Evolutionary conservation across 495 filamentous ascomycete species (phyloP).

Genomic region (Penicillium simplicissimum): DNA sequence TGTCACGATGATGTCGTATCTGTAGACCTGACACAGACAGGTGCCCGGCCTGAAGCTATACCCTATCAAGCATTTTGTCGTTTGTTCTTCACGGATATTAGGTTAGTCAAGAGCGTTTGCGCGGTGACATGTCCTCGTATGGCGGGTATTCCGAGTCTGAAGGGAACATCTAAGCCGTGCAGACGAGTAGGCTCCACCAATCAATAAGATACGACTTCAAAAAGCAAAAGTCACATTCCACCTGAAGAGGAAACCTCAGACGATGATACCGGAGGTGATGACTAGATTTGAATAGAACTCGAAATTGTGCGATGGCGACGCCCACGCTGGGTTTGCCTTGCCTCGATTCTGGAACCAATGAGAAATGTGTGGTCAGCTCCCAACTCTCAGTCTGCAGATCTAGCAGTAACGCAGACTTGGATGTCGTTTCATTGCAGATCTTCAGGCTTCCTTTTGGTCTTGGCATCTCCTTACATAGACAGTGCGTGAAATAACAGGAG

Average conservation of each 20-base stretch:
- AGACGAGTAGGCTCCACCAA: background rate
- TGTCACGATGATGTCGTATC: constrained; percentile 3
- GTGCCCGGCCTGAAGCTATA: background rate
- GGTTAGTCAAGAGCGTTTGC: background rate
- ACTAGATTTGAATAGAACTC: background rate
- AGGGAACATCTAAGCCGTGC: background rate
- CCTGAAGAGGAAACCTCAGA: background rate
- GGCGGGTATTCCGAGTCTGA: background rate
- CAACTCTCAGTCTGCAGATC: background rate
- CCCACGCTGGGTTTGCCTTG: background rate
- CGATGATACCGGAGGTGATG: background rate
- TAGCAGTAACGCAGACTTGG: too few relatives aligned
- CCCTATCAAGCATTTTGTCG: background rate
- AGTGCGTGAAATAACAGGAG: background rate
- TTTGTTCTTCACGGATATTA: constrained; percentile 1
- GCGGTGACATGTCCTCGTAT: background rate
- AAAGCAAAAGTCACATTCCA: background rate
- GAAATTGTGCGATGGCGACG: background rate
- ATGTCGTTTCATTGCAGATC: background rate
- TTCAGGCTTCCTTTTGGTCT: background rate
- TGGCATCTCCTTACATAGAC: background rate
- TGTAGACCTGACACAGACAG: background rate
- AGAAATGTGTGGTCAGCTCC: background rate
- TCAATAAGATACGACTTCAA: background rate
- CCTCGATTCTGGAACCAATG: too few relatives aligned